These are phyloP conservation scores for Ophiostoma fasciatum DNA, from an alignment of 2,329 filamentous ascomycete species.

Conservation along the genomic window DNA sequence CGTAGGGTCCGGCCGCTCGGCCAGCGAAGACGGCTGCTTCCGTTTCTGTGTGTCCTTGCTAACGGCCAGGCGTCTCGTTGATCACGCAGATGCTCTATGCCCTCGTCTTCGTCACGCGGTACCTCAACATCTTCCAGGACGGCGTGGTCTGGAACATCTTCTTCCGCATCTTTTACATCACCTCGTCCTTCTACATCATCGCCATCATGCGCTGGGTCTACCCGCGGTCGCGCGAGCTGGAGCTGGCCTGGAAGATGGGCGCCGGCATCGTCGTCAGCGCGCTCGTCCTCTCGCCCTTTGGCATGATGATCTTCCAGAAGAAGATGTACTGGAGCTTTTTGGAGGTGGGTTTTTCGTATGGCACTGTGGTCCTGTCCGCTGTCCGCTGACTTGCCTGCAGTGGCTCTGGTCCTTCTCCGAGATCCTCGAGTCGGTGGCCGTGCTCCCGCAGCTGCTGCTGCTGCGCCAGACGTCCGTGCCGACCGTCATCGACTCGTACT, in stretches of 20 bases:
- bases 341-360: conserved; percentile 37
- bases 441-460: conserved; percentile 81
- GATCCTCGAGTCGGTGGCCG: conserved; percentile 79
- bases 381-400: conserved; percentile 25
- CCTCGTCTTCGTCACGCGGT: conserved; percentile 72
- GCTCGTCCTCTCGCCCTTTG: conserved; percentile 54
- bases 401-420: conserved; percentile 78
- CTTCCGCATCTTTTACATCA: conserved; percentile 82
- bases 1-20: too few relatives aligned
- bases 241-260: conserved; percentile 88
- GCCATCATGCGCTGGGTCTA: conserved; percentile 76
- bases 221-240: conserved; percentile 74
- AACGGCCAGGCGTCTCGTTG: conserved; percentile 58
- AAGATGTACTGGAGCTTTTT: conserved; percentile 31
- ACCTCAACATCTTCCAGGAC: conserved; percentile 63
- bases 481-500: conserved; percentile 94
- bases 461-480: conserved; percentile 90
- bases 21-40: too few relatives aligned
- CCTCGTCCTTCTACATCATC: conserved; percentile 73
- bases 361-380: not conserved
- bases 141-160: conserved; percentile 52
- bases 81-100: conserved; percentile 84
- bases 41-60: not conserved
- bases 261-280: conserved; percentile 52
- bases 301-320: conserved; percentile 51